Conservation (phyloP, 2,329 filamentous ascomycete species). For the Leptographium galeiforme region DNA sequence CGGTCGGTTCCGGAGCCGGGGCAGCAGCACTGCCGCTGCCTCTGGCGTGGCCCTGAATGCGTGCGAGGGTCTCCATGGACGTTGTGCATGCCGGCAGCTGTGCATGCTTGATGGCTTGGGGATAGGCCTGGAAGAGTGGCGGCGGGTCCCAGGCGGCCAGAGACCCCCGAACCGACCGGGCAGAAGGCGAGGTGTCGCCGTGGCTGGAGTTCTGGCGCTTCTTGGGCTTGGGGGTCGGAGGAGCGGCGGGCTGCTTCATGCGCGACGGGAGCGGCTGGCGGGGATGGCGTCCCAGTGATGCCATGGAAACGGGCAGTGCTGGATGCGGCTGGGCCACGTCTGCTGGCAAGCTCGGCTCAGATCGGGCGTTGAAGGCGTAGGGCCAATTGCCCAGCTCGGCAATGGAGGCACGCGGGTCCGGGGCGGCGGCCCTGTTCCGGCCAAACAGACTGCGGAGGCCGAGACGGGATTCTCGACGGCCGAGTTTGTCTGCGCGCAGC, state of each 20-base stretch:
- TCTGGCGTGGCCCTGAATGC: slow-evolving; percentile 42
- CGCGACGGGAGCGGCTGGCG: neutral
- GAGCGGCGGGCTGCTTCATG: neutral
- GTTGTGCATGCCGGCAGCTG: slow-evolving; percentile 54
- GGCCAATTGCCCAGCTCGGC: slow-evolving; percentile 31
- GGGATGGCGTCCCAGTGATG: neutral
- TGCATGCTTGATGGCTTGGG: slow-evolving; percentile 66
- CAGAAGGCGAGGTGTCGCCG: slow-evolving; percentile 10
- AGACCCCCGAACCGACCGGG: slow-evolving; percentile 15
- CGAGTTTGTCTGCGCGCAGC: slow-evolving; percentile 26
- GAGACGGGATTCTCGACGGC: slow-evolving; percentile 36
- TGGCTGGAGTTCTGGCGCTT: slow-evolving; percentile 14
- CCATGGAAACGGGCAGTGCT: neutral
- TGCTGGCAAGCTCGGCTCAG: slow-evolving; percentile 19
- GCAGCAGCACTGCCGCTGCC: slow-evolving; percentile 16
- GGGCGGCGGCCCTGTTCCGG: slow-evolving; percentile 13
- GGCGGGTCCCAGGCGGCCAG: slow-evolving; percentile 50
- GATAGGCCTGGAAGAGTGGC: slow-evolving; percentile 75
- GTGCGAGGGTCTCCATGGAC: slow-evolving; percentile 55
- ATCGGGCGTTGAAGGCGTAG: slow-evolving; percentile 21
- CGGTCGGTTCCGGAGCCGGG: neutral
- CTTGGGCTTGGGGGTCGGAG: slow-evolving; percentile 12
- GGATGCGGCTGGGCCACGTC: neutral
- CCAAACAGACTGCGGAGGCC: slow-evolving; percentile 36
- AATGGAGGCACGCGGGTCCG: slow-evolving; percentile 28